Conservation (phyloP, 306 rosid species). For the Dicorynia guianensis region DNA sequence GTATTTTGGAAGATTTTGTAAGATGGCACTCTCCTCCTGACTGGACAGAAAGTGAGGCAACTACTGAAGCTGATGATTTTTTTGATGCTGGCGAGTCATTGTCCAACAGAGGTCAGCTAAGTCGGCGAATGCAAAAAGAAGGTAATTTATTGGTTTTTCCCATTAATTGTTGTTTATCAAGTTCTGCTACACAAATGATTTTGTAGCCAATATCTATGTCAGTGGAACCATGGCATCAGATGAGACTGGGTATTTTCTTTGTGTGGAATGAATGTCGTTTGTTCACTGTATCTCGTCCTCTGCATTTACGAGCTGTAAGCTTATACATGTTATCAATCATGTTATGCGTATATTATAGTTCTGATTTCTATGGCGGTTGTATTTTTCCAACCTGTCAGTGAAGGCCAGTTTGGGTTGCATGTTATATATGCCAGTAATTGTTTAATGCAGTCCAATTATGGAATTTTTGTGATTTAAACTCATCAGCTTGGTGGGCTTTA, state of each 20-base stretch:
- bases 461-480: conserved; percentile 7
- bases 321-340: no score
- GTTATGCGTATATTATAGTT: not conserved
- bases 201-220: not conserved
- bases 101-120: conserved; percentile 78
- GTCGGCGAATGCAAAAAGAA: conserved; percentile 97
- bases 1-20: conserved; percentile 98
- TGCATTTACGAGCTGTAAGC: no score
- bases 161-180: conserved; percentile 31
- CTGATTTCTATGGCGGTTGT: conserved; percentile 17
- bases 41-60: conserved; percentile 79
- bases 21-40: conserved; percentile 99
- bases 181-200: conserved; percentile 26
- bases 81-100: conserved; percentile 52
- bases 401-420: conserved; percentile 13
- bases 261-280: conserved; percentile 24
- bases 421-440: not conserved
- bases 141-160: conserved; percentile 54
- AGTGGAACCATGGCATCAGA: conserved; percentile 20
- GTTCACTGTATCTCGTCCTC: conserved; percentile 28
- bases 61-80: conserved; percentile 57
- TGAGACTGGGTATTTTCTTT: conserved; percentile 17
- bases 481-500: not conserved
- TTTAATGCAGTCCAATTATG: not conserved
- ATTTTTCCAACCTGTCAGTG: conserved; percentile 11